These are phyloP conservation scores for Phoma sp. DNA, from an alignment of 2,329 filamentous ascomycete species.

Conservation along the genomic window DNA sequence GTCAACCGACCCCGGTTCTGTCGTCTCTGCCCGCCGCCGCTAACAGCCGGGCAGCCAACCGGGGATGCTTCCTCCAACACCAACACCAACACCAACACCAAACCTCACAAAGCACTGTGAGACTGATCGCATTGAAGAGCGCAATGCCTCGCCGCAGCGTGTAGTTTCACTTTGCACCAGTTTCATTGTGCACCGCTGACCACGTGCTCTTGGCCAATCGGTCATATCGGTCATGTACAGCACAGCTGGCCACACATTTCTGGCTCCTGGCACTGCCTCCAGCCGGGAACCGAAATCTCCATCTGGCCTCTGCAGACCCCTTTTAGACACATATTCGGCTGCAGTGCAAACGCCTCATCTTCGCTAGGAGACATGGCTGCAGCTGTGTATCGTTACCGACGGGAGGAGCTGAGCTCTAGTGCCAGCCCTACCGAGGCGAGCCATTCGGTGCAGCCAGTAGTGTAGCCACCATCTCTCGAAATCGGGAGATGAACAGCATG, in stretches of 20 bases:
- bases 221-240: background rate
- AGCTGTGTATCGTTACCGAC: constrained; percentile 17
- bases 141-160: background rate
- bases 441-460: constrained; percentile 14
- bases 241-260: background rate
- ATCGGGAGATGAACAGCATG: background rate
- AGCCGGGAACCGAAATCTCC: background rate
- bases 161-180: constrained; percentile 3
- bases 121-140: constrained; percentile 11
- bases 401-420: constrained; percentile 12
- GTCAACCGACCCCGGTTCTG: constrained; percentile 12
- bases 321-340: constrained; percentile 1
- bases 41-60: constrained; percentile 5
- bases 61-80: background rate
- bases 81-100: constrained; percentile 14
- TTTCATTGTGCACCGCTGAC: constrained; percentile 1
- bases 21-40: constrained; percentile 5
- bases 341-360: background rate
- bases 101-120: constrained; percentile 10
- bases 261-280: constrained; percentile 2
- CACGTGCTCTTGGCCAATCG: constrained; percentile 5
- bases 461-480: background rate
- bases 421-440: constrained; percentile 11
- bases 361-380: constrained; percentile 5
- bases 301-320: background rate